Conservation (phyloP, 805 yeast species). For the Gaillardinia entomophila region DNA sequence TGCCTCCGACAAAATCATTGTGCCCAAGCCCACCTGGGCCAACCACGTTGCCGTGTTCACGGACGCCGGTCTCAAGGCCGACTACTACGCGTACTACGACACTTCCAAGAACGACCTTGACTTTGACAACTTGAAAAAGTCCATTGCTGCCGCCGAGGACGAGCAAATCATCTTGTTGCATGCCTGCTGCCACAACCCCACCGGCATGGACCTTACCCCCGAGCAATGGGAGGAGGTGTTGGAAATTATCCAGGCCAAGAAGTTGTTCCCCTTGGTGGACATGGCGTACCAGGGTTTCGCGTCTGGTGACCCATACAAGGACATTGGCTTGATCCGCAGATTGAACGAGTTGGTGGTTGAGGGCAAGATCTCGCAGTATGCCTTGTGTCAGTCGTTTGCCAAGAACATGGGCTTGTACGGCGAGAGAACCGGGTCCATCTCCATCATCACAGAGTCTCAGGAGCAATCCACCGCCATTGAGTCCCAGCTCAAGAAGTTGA, state of each 20-base stretch:
- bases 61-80: constrained; percentile 62
- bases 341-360: constrained; percentile 44
- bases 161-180: constrained; percentile 73
- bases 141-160: constrained; percentile 47
- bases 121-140: constrained; percentile 55
- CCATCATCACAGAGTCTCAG: constrained; percentile 52
- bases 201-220: constrained; percentile 84
- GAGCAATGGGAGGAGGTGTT: constrained; percentile 79
- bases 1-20: constrained; percentile 49
- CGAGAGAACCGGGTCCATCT: constrained; percentile 71
- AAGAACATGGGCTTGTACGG: constrained; percentile 46
- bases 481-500: constrained; percentile 77
- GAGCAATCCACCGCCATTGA: constrained; percentile 50
- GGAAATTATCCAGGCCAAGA: constrained; percentile 50
- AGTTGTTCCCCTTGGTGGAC: constrained; percentile 78
- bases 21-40: constrained; percentile 93
- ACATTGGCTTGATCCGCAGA: constrained; percentile 45
- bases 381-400: constrained; percentile 47
- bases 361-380: constrained; percentile 45
- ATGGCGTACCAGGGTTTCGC: constrained; percentile 96
- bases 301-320: constrained; percentile 74
- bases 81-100: constrained; percentile 69
- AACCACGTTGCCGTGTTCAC: constrained; percentile 79
- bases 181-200: constrained; percentile 97
- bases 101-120: constrained; percentile 56